Conservation (phyloP, 495 filamentous ascomycete genomes). For the Talaromyces nanjingensis region DNA sequence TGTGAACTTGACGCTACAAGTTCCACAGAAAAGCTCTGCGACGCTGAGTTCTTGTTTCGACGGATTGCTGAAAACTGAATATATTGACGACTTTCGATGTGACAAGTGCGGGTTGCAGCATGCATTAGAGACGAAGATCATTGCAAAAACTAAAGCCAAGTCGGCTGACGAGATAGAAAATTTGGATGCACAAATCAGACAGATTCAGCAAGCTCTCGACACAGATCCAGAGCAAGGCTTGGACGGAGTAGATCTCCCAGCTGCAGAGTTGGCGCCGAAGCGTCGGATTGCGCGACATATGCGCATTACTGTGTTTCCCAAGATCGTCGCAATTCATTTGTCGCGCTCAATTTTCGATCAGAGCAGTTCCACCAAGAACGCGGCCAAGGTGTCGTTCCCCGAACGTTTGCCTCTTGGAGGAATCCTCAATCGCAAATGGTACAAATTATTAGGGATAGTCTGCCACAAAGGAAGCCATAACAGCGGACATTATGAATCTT, state of each 20-base stretch:
- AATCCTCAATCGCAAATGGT: slow-evolving; percentile 67
- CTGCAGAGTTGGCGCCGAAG: slow-evolving; percentile 64
- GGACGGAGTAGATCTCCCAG: slow-evolving; percentile 66
- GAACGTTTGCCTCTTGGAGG: slow-evolving; percentile 76
- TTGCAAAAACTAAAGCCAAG: slow-evolving; percentile 40
- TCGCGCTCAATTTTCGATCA: slow-evolving; percentile 85
- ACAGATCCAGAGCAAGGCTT: slow-evolving; percentile 73
- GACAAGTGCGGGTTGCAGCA: slow-evolving; percentile 85
- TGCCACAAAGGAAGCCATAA: slow-evolving; percentile 95
- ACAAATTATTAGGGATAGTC: slow-evolving; percentile 80
- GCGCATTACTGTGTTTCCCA: slow-evolving; percentile 78
- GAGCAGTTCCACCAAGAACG: slow-evolving; percentile 80
- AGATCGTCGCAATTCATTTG: slow-evolving; percentile 83
- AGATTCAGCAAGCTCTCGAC: slow-evolving; percentile 54
- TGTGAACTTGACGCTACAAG: slow-evolving; percentile 85
- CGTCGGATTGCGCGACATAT: slow-evolving; percentile 80
- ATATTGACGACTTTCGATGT: slow-evolving; percentile 95
- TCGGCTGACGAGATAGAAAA: slow-evolving; percentile 39
- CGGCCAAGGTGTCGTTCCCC: slow-evolving; percentile 86
- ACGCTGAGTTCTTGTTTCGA: slow-evolving; percentile 77
- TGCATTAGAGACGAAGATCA: slow-evolving; percentile 49
- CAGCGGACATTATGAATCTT: slow-evolving; percentile 95
- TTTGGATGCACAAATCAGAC: slow-evolving; percentile 49
- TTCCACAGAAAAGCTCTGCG: slow-evolving; percentile 68
- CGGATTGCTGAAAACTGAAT: slow-evolving; percentile 86